Evolutionary conservation across 768 basidiomycete genomes (phyloP).

Genomic region (Rhizopogon vinicolor): DNA sequence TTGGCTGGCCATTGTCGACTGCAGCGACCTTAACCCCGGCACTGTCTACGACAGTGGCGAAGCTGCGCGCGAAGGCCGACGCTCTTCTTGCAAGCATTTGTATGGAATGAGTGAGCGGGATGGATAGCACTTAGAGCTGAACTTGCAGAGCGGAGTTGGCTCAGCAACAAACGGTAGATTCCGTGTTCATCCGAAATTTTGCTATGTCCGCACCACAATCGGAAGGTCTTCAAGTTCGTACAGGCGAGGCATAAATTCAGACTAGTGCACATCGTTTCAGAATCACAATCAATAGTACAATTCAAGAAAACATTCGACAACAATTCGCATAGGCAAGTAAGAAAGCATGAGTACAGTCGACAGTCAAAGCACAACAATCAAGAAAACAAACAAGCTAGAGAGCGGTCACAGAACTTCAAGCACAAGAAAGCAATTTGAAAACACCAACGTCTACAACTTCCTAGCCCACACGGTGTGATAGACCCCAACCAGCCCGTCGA

Average conservation of each 20-base stretch:
- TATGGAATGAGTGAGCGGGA: conserved; percentile 22
- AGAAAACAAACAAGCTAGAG: not conserved
- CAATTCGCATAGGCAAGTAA: not conserved
- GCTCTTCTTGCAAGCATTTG: conserved; percentile 61
- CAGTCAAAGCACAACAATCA: not conserved
- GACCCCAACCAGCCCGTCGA: conserved; percentile 43
- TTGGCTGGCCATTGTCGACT: conserved; percentile 78
- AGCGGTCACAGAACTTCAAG: not conserved
- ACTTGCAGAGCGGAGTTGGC: conserved; percentile 20
- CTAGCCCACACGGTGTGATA: conserved; percentile 48
- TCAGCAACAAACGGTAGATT: conserved; percentile 10
- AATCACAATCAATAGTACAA: not conserved
- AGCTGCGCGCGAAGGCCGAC: conserved; percentile 61
- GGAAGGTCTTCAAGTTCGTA: not conserved
- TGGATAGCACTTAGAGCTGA: conserved; percentile 6
- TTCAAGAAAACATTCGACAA: not conserved
- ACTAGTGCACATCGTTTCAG: not conserved
- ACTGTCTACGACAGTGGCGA: conserved; percentile 79
- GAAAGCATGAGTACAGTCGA: not conserved
- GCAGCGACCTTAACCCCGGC: conserved; percentile 85
- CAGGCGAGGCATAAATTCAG: not conserved
- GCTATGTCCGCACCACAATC: conserved; percentile 3
- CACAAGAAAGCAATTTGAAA: not conserved
- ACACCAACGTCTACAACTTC: conserved; percentile 14
- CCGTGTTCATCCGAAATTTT: conserved; percentile 22